Evolutionary conservation across 2,329 filamentous ascomycete genomes (phyloP).

Genomic region (Diaporthe vexans): DNA sequence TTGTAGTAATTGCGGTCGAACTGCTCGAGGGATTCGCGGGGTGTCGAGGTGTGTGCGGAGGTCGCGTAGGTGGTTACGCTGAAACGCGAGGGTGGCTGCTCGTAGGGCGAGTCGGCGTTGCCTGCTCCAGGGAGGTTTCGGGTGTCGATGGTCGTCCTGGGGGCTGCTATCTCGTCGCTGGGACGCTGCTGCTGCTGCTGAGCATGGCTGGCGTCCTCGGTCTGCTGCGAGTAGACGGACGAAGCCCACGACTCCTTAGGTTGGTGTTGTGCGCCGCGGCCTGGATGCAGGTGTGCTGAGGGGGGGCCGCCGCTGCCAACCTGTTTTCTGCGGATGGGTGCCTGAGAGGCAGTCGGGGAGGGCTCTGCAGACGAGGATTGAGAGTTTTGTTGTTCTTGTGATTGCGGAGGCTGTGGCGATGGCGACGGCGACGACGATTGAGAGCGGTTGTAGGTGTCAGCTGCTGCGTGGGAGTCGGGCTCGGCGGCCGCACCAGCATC

Average conservation of each 20-base stretch:
- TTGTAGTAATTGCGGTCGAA: conserved; percentile 33
- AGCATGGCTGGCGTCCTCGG: conserved; percentile 39
- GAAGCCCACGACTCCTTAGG: conserved; percentile 51
- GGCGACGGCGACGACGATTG: not conserved
- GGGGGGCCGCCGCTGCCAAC: conserved; percentile 35
- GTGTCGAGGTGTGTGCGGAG: conserved; percentile 59
- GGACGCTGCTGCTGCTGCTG: conserved; percentile 4
- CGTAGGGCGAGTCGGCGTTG: conserved; percentile 52
- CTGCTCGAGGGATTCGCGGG: conserved; percentile 54
- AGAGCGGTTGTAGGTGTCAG: conserved; percentile 15
- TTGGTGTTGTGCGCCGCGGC: conserved; percentile 43
- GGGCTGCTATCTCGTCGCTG: conserved; percentile 36
- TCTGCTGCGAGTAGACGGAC: conserved; percentile 49
- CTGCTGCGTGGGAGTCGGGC: not conserved
- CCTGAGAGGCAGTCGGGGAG: conserved; percentile 14
- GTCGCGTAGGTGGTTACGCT: conserved; percentile 75
- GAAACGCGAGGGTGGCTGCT: conserved; percentile 71
- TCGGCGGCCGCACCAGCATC: conserved; percentile 5
- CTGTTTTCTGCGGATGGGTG: conserved; percentile 41
- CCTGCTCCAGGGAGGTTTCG: conserved; percentile 36
- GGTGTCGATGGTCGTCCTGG: conserved; percentile 44
- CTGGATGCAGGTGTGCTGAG: conserved; percentile 8
- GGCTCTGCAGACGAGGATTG: conserved; percentile 26
- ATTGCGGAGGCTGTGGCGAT: not conserved
- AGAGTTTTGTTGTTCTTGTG: not conserved